Evolutionary conservation across 768 basidiomycete genomes (phyloP), one percentile per base, ranked within the genome.

Genomic region (Coprinopsis marcescibilis): DNA sequence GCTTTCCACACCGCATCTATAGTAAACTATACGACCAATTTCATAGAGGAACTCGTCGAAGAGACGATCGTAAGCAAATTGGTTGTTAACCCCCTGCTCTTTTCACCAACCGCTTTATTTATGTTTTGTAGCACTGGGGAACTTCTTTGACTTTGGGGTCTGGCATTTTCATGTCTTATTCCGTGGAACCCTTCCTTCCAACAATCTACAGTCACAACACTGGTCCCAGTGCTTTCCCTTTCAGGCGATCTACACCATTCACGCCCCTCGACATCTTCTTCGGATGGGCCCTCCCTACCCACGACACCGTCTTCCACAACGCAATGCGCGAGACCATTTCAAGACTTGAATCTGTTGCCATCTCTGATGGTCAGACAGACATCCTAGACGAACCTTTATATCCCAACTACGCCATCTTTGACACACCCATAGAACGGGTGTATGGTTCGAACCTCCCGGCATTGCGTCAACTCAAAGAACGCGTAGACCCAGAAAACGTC

Each of bases 401-500:
- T 56, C 66, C 69, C 21, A 86, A 87, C 58, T 83, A 84, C 51
- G 81, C 81, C 3, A 61, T 76, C 4, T 61, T 52, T 30, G 71
- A 71, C 44, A 81, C 80, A 3, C 70, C 79, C 0, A 43, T 81
- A 17, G 60, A 69, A 43, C 49, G 58, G 8, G 64, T 86, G 23
- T 83, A 78, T 52, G 80, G 78, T 2, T 52, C 35, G 2, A 77
- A 81, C 48, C 39, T 85, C 2, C 56, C 57, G 11, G 58, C 39
- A 42, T 53, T 83, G 49, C 50, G 57, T 45, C 50, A 43, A 10
- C 58, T 83, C 13, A 78, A 75, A 55, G 55, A 50, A 46, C 45
- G 39, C 17, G 66, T 77, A 43, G 83, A 86, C 58, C 83, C 82
- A 0, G 42, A 62, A 7, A 70, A 77, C 54, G 69, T 83, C 32